These are phyloP conservation scores for Hymenoscyphus albidus DNA, from an alignment of 2,329 filamentous ascomycete species.

Conservation along the genomic window DNA sequence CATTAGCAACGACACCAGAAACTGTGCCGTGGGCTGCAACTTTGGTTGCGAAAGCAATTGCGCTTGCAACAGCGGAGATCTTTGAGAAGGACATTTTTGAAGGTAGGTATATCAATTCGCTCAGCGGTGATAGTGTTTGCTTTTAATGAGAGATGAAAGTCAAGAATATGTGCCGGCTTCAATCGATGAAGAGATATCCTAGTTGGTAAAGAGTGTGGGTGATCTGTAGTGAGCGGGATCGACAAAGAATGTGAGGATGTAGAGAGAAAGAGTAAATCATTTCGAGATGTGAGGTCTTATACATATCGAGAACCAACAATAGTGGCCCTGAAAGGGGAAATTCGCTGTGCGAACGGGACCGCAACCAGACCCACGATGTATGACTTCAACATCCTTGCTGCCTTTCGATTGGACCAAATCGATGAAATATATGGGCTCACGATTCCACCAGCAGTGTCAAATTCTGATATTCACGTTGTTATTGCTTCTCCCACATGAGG, in stretches of 20 bases:
- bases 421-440: background rate
- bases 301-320: background rate
- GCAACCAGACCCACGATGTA: conserved; percentile 4
- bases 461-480: background rate
- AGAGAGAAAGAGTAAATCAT: conserved; percentile 6
- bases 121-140: conserved; percentile 19
- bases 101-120: conserved; percentile 18
- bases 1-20: conserved; percentile 43
- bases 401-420: background rate
- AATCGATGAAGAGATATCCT: conserved; percentile 28
- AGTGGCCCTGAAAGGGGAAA: background rate
- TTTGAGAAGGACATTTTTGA: conserved; percentile 31
- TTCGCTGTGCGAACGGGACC: background rate
- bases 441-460: background rate
- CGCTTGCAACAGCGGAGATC: conserved; percentile 23
- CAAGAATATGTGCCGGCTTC: conserved; percentile 25
- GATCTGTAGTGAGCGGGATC: conserved; percentile 18
- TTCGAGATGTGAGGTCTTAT: conserved; percentile 5
- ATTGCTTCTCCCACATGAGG: background rate
- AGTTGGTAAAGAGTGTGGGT: conserved; percentile 20
- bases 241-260: conserved; percentile 13
- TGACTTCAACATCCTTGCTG: background rate
- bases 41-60: conserved; percentile 36
- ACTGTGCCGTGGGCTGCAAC: conserved; percentile 46
- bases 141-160: conserved; percentile 11